Evolutionary conservation across 495 filamentous ascomycete genomes (phyloP), one percentile per base, ranked within the genome.

Genomic region (Mycothermus thermophilus): DNA sequence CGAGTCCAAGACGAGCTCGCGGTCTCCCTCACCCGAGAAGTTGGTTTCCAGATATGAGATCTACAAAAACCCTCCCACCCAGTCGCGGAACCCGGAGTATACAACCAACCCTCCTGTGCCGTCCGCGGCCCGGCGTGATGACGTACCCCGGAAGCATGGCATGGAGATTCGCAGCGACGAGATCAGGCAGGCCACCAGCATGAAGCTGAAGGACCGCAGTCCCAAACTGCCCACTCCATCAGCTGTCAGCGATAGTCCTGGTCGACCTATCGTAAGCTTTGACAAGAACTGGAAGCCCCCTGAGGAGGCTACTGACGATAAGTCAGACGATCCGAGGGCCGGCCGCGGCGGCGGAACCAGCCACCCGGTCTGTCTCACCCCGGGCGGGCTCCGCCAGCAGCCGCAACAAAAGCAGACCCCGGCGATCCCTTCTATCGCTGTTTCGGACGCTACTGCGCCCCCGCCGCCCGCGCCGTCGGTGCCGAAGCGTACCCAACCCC

Each of bases 231-330:
- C 86, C 4, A 85, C 75, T 48, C 86, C 86, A 45, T 80, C 80
- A 19, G 71, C 82, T 26, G 83, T 94, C 52, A 90, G 82, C 60
- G 76, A 92, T 58, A 77, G 67, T 41, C 74, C 79, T 35, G 81
- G 83, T 34, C 72, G 86, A 47, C 86, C 84, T 33, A 94, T 94
- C 56, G 83, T 94, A 62, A 93, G 86, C 67, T 94, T 94, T 64
- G 73, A 86, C 54, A 66, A 63, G 44, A 64, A 76, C 55, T 90
- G 82, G 84, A 80, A 76, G 59, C 72, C 82, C 36, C 63, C 55
- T 42, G 67, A 60, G 48, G 67, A 68, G 55, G 61, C 67, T 59
- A 58, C 66, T 71, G 68, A 71, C 69, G 52, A 55, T 33, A 64
- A 62, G 51, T 58, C 66, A 71, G 48, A 54, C 48, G 46, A 55